Conservation (phyloP, 1,284 basidiomycete genomes). For the Sparassis latifolia region DNA sequence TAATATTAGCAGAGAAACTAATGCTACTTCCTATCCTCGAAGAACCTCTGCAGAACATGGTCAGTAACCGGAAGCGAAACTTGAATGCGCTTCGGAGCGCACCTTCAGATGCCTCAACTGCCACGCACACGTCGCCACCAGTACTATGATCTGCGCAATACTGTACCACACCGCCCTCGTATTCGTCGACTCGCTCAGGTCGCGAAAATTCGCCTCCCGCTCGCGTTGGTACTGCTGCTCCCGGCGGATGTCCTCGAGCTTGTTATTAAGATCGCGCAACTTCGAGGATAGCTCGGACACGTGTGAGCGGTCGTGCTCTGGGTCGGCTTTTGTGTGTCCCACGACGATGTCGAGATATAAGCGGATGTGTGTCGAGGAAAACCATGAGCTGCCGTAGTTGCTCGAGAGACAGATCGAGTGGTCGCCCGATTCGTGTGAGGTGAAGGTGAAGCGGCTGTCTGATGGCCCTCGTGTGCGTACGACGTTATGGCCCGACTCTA, state of each 20-base stretch:
- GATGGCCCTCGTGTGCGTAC: slow-evolving; percentile 86
- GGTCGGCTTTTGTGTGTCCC: slow-evolving; percentile 78
- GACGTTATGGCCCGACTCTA: slow-evolving; percentile 68
- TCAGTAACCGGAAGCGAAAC: slow-evolving; percentile 5
- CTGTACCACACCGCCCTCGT: slow-evolving; percentile 91
- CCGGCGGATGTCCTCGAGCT: slow-evolving; percentile 86
- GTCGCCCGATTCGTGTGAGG: slow-evolving; percentile 93
- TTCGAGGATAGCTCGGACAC: slow-evolving; percentile 83
- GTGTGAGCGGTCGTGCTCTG: slow-evolving; percentile 80
- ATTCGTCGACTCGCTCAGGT: slow-evolving; percentile 88
- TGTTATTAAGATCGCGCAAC: slow-evolving; percentile 88
- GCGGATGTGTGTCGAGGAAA: slow-evolving; percentile 79
- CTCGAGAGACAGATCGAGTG: slow-evolving; percentile 94
- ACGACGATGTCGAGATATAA: slow-evolving; percentile 94
- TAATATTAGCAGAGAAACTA: slow-evolving; percentile 23
- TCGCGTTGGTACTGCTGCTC: slow-evolving; percentile 99
- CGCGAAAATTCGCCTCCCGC: slow-evolving; percentile 85
- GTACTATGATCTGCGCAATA: slow-evolving; percentile 77
- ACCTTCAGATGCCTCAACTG: slow-evolving; percentile 90
- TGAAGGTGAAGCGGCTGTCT: slow-evolving; percentile 94
- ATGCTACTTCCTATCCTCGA: slow-evolving; percentile 83
- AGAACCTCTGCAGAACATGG: slow-evolving; percentile 57
- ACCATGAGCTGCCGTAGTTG: slow-evolving; percentile 81
- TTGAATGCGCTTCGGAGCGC: slow-evolving; percentile 5
- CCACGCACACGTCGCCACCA: slow-evolving; percentile 87